Evolutionary conservation across 176 grass and related monocot species (phyloP).

Genomic region (Luzula sylvatica): DNA sequence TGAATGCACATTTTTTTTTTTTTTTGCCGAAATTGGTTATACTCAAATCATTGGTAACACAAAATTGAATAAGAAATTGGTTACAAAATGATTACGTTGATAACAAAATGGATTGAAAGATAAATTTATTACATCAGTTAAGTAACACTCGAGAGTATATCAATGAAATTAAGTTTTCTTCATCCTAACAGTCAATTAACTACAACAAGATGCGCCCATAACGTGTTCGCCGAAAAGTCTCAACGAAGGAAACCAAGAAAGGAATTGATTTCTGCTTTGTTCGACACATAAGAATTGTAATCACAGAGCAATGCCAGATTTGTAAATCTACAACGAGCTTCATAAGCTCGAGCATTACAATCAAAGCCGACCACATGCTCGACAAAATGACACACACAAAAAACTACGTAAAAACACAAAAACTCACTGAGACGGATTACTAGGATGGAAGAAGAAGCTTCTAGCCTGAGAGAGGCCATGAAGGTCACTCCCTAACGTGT

Average conservation of each 20-base stretch:
- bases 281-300: no score
- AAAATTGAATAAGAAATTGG: no score
- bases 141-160: no score
- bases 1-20: no score
- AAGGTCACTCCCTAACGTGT: background rate
- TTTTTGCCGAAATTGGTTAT: no score
- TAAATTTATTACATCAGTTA: no score
- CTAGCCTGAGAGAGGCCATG: background rate
- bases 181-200: background rate
- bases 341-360: background rate
- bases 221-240: conserved; percentile 40
- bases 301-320: no score
- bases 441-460: conserved; percentile 30
- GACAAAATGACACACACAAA: conserved; percentile 34
- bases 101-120: no score
- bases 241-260: background rate
- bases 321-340: background rate
- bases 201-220: background rate
- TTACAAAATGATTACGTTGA: no score
- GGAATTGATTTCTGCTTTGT: no score
- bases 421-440: conserved; percentile 13
- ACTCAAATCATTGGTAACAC: no score
- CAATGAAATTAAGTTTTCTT: no score
- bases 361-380: conserved; percentile 23
- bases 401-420: background rate